Evolutionary conservation across 345 rosid species (phyloP), one percentile per base, ranked within the genome.

Genomic region (Mercurialis annua): DNA sequence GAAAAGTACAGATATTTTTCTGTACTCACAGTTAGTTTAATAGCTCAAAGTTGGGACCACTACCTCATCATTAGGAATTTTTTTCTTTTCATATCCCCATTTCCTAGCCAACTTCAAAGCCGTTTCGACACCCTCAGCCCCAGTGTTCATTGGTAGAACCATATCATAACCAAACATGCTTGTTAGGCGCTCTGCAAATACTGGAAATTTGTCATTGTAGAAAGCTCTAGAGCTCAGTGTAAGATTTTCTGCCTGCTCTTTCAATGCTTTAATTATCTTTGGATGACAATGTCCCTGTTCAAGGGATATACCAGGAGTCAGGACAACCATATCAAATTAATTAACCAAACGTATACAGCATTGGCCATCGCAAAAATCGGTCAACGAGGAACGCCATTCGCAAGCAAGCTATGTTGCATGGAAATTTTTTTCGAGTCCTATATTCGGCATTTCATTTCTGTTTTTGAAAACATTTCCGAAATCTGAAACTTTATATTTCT

Each of bases 131-230:
- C 99, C 97, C 83, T 94, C 97, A 30, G 99, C 99, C 9, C 97
- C 96, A 1, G 99, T 94, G 68, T 94, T 94, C 99, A 94, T 94
- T 3, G 99, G 99, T 64, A 94, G 89, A 55, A 91, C 96, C 97
- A 94, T 94, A 36, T 91, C 97, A 65, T 89, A 91, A 43, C 99
- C 96, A 70, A 91, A 87, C 85, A 89, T 85, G 51, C 77, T 82
- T 7, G 95, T 85, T n/a, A 94, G 67, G 44, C 79, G 86, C 84
- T 87, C 89, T 0, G 99, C 96, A 60, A 89, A 85, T 50, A 81
- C 6, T 14, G 97, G 99, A 76, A 94, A 94, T 56, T 67, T 82
- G 65, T 94, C 95, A 71, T 94, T 94, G 40, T 91, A 81, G 72
- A 94, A 94, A 44, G 97, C 99, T 62, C 97, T 70, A 23, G 99